Evolutionary conservation across 2,329 filamentous ascomycete genomes (phyloP), one percentile per base, ranked within the genome.

Genomic region (Beauveria rudraprayagi): DNA sequence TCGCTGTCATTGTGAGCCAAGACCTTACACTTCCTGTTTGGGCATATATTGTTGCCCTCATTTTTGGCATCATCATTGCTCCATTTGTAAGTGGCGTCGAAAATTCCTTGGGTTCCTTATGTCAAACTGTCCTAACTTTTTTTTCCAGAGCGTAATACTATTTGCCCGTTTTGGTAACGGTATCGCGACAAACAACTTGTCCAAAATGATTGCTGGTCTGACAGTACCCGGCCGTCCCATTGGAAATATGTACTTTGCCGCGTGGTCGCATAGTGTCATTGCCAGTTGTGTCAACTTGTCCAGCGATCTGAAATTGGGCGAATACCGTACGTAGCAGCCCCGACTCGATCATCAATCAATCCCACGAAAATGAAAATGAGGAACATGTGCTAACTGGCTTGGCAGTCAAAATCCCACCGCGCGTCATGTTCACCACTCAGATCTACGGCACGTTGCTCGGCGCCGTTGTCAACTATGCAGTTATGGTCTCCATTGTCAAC

Each of bases 201-300:
- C 80, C 22, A 83, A 83, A 64, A 81, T 83, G 80, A 62, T 84
- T 53, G 81, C 76, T 0, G 81, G 81, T 56, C 71, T 82, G 3
- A 70, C 80, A 61, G 64, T 83, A 2, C 81, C 81, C 1, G 78
- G 75, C 1, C 76, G 77, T 1, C 81, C 81, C 0, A 65, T 83
- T 5, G 81, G 79, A 2, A 83, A 83, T 68, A 81, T 83, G 78
- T 83, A 83, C 68, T 83, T 83, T 66, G 78, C 81, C 8, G 77
- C 78, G 11, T 84, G 81, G 81, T 84, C 81, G 1, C 82, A 85
- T 69, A 82, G 79, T 43, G 79, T 84, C 54, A 83, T 85, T 54
- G 14, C 61, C 2, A 81, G 81, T 55, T 71, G 75, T 0, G 77
- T 84, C 50, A 78, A 72, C 59, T 70, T 85, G 7, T 79, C 74